Evolutionary conservation across 805 yeast genomes (phyloP).

Genomic region (Lachancea meyersii): DNA sequence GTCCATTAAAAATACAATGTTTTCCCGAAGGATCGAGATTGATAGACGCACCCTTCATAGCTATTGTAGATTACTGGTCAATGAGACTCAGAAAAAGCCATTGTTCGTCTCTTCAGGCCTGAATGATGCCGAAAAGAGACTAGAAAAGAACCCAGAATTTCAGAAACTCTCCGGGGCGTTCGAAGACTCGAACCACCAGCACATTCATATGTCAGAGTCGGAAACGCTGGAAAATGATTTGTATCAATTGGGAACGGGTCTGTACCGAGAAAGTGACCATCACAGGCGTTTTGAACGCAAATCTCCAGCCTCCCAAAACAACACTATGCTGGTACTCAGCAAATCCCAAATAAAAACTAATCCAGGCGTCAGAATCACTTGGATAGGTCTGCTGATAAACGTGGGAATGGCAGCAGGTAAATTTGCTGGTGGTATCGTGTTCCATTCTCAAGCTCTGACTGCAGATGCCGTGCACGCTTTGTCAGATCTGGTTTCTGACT

Average conservation of each 20-base stretch:
- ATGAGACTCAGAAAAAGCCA: neutral
- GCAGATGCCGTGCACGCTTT: slow-evolving; percentile 95
- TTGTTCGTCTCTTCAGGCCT: neutral
- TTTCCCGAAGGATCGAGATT: neutral
- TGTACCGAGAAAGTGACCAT: slow-evolving; percentile 20
- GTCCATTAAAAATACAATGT: neutral
- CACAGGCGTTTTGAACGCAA: neutral
- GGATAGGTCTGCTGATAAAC: slow-evolving; percentile 83
- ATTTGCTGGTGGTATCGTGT: slow-evolving; percentile 81
- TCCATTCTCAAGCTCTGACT: slow-evolving; percentile 88
- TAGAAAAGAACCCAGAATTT: slow-evolving; percentile 17
- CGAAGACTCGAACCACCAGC: slow-evolving; percentile 24
- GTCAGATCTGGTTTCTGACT: slow-evolving; percentile 84
- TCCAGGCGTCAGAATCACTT: slow-evolving; percentile 89
- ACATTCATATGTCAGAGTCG: slow-evolving; percentile 38
- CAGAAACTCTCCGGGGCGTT: slow-evolving; percentile 16
- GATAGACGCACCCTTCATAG: neutral
- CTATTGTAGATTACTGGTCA: neutral
- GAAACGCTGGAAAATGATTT: slow-evolving; percentile 40
- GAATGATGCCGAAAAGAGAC: slow-evolving; percentile 10
- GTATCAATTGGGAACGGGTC: slow-evolving; percentile 33
- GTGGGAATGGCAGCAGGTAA: slow-evolving; percentile 81
- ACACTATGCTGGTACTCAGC: slow-evolving; percentile 34
- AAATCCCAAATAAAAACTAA: slow-evolving; percentile 46
- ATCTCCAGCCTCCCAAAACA: slow-evolving; percentile 4